Percentiles rank a stretch among this genome's conserved stretches.
Evolutionary conservation across 225 moss, liverwort and hornwort genomes (phyloP).

Genomic region (Rhytidiadelphus loreus): DNA sequence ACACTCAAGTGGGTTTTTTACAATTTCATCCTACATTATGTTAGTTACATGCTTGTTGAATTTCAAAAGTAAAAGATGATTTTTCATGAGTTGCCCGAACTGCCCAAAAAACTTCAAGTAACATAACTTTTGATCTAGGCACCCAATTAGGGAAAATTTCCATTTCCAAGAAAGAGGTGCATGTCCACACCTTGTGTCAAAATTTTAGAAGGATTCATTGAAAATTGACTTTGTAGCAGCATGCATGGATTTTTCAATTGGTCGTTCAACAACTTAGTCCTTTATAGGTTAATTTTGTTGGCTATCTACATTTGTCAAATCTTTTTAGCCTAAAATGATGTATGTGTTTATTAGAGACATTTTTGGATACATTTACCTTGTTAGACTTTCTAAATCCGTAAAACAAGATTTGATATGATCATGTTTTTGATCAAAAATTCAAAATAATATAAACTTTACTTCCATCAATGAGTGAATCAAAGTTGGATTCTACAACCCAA

Average conservation of each 20-base stretch:
- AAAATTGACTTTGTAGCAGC: neutral
- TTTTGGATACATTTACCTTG: neutral
- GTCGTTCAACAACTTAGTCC: fast-evolving
- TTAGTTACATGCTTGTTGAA: neutral
- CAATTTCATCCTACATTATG: too few relatives aligned
- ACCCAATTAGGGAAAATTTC: neutral
- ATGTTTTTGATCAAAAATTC: neutral
- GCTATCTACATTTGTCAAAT: neutral
- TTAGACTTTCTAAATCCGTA: neutral
- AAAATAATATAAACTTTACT: neutral
- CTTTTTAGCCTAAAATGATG: neutral
- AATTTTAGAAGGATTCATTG: neutral
- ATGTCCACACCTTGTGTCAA: neutral
- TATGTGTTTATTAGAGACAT: neutral
- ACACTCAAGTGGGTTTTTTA: neutral
- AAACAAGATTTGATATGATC: neutral
- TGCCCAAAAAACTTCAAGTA: neutral
- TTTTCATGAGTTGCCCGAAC: fast-evolving
- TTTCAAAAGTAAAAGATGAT: neutral
- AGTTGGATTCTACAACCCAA: neutral
- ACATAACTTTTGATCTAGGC: neutral
- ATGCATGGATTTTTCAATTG: neutral
- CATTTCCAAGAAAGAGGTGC: neutral
- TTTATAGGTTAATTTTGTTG: neutral
- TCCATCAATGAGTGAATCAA: neutral